phyloP scores from a whole-genome alignment of 208 protist species.

The Leishmania major region DNA sequence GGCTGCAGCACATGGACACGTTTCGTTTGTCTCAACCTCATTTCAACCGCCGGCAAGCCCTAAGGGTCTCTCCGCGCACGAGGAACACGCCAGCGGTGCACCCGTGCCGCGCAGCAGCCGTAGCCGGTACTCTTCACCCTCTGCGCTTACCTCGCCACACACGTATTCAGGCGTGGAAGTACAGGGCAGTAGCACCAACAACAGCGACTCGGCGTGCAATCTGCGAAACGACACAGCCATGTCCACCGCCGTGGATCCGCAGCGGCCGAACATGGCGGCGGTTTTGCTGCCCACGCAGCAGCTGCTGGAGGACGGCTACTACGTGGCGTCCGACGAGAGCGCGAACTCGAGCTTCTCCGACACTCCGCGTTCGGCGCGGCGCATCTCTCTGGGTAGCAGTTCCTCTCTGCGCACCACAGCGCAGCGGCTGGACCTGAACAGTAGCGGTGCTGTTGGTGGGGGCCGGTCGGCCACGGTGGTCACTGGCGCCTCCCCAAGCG shows the following conservation, averaged over 20 bases:
- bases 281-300: slow-evolving; percentile 18
- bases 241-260: background rate
- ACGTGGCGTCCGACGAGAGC: slow-evolving; percentile 29
- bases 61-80: no score
- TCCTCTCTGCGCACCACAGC: slow-evolving; percentile 1
- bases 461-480: background rate
- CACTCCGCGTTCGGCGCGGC: slow-evolving; percentile 25
- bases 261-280: background rate
- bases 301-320: slow-evolving; percentile 31
- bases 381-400: slow-evolving; percentile 16
- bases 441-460: background rate
- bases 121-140: background rate
- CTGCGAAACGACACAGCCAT: background rate
- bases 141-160: background rate
- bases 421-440: slow-evolving; percentile 17
- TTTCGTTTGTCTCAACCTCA: background rate
- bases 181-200: background rate
- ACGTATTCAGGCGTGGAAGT: background rate
- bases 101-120: background rate
- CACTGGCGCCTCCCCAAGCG: background rate
- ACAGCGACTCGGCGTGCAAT: slow-evolving; percentile 9
- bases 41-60: background rate
- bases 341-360: slow-evolving; percentile 69
- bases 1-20: background rate
- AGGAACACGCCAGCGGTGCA: background rate